These are phyloP conservation scores for Scopulariopsis brevicaulis DNA, from an alignment of 2,329 filamentous ascomycete genomes.

Conservation along the genomic window DNA sequence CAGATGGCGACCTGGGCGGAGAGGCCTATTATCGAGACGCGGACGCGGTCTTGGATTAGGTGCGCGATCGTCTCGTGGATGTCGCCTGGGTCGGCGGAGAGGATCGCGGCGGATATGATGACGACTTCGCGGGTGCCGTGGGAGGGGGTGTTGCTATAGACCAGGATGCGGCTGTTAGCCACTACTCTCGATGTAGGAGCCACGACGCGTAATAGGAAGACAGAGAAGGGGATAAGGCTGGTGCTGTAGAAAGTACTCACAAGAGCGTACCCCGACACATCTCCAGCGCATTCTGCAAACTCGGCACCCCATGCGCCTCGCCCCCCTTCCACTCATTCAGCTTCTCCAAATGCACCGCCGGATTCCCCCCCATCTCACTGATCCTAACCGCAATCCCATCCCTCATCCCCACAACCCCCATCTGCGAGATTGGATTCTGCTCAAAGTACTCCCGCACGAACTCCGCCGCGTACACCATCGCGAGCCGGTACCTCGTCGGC, in stretches of 20 bases:
- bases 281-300: conserved; percentile 88
- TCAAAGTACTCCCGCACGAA: conserved; percentile 96
- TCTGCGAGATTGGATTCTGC: conserved; percentile 94
- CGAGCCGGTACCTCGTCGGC: conserved; percentile 75
- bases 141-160: conserved; percentile 65
- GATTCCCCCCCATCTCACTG: conserved; percentile 85
- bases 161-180: conserved; percentile 3
- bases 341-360: conserved; percentile 72
- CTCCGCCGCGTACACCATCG: conserved; percentile 69
- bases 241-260: conserved; percentile 26
- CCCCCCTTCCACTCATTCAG: conserved; percentile 55
- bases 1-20: conserved; percentile 90
- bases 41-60: conserved; percentile 72
- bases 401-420: conserved; percentile 85
- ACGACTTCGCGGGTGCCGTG: conserved; percentile 92
- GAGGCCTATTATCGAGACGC: conserved; percentile 80
- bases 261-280: conserved; percentile 90
- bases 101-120: conserved; percentile 80
- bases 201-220: not conserved
- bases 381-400: conserved; percentile 81
- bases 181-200: conserved; percentile 6
- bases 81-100: conserved; percentile 87
- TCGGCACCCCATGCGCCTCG: conserved; percentile 65
- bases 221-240: not conserved
- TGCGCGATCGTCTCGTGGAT: conserved; percentile 80